Evolutionary conservation across 768 basidiomycete genomes (phyloP), one percentile per base, ranked within the genome.

Genomic region (Termitomyces sp.): DNA sequence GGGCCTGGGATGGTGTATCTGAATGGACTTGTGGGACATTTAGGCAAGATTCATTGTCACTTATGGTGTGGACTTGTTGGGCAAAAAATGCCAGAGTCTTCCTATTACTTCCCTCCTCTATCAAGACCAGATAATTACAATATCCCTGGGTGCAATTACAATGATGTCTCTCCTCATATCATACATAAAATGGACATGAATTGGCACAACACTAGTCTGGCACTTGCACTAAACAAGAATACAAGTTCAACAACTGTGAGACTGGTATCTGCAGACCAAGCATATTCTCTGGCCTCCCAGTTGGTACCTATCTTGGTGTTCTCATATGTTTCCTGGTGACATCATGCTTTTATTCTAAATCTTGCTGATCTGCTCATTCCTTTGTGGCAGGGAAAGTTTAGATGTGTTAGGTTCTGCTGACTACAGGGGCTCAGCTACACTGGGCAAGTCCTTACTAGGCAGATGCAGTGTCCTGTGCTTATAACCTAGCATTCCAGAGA

Each of bases 11-110:
- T 72, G 65, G 65, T 64, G 0, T 54, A 62, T 36, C 53, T 76
- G 0, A 70, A 67, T 60, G 72, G 74, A 1, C 60, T 70, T 17
- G 68, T 70, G 14, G 70, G 74, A 0, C 75, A 76, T 57, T 59
- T 61, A 0, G 32, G 47, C 34, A 47, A 47, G 25, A 36, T 46
- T 37, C 31, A 8, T 1, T 20, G 43, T 36, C 63, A 65, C 0
- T 40, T 74, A 6, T 69, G 63, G 20, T 77, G 42, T 57, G 31
- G 34, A 32, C 29, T 40, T 25, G 12, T 34, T 34, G 34, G 5
- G 7, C 34, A 34, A 8, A 34, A 34, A 8, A 34, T 68, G 53
- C 34, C 34, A 4, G 20, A 10, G 4, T 46, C 34, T 34, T 34
- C 34, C 25, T 25, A 25, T 25, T 3, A 34, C 34, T 34, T 34